Evolutionary conservation across 257 asterid genomes (phyloP).

Genomic region (Salvia rosmarinus): DNA sequence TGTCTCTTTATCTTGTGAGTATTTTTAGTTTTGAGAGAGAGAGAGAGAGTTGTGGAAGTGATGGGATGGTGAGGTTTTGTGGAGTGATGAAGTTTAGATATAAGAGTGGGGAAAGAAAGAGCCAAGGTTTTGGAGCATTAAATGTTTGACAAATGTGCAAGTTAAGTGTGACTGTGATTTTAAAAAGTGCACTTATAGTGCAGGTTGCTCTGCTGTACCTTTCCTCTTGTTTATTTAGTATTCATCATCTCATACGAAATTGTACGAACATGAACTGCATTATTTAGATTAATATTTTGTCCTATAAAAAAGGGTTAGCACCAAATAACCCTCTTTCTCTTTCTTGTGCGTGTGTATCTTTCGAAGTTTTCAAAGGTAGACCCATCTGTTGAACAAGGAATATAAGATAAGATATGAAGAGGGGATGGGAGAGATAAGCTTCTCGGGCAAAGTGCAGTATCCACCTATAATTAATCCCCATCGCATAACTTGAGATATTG

Average conservation of each 20-base stretch:
- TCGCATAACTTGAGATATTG: constrained; percentile 43
- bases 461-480: constrained; percentile 49
- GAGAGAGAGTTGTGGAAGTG: constrained; percentile 34
- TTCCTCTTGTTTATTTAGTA: constrained; percentile 34
- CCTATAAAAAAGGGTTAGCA: constrained; percentile 1
- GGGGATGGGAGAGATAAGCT: constrained; percentile 67
- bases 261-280: constrained; percentile 78
- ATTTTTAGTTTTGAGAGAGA: background rate
- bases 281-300: constrained; percentile 29
- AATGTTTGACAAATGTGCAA: constrained; percentile 45
- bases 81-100: constrained; percentile 57
- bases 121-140: constrained; percentile 43
- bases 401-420: constrained; percentile 61
- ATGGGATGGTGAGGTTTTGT: constrained; percentile 7
- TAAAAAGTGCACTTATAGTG: constrained; percentile 36
- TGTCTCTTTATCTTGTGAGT: background rate
- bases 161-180: constrained; percentile 46
- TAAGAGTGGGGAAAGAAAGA: constrained; percentile 40
- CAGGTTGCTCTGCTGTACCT: constrained; percentile 54
- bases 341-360: constrained; percentile 35
- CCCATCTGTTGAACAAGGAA: constrained; percentile 53
- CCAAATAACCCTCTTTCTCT: constrained; percentile 14
- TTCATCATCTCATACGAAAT: constrained; percentile 50
- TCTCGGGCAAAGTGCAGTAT: constrained; percentile 72
- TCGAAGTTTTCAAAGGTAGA: constrained; percentile 15